Evolutionary conservation across 129 eudicot species (phyloP).

Genomic region (Ambrosia trifida): DNA sequence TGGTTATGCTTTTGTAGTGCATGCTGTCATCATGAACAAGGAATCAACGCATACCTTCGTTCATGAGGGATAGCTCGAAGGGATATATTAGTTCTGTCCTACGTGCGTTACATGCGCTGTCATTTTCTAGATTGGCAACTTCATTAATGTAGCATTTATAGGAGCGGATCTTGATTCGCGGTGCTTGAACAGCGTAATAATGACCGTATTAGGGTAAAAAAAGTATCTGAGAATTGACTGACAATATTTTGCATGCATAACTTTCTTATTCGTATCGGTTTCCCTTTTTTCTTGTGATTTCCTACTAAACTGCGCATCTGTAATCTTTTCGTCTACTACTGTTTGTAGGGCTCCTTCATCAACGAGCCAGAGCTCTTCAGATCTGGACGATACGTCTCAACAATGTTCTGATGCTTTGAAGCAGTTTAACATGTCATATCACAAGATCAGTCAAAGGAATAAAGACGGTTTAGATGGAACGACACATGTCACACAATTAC

Average conservation of each 20-base stretch:
- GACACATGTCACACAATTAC: conserved; percentile 64
- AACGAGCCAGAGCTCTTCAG: conserved; percentile 35
- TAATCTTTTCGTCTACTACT: conserved; percentile 12
- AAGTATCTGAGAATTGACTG: conserved; percentile 5
- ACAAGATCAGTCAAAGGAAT: conserved; percentile 53
- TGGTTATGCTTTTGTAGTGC: background rate
- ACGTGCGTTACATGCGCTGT: background rate
- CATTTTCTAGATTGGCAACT: conserved; percentile 20
- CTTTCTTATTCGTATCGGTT: conserved; percentile 17
- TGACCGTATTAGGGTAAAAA: background rate
- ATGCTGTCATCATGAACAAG: background rate
- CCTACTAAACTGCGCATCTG: background rate
- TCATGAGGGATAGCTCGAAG: too few relatives aligned
- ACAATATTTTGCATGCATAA: conserved; percentile 9
- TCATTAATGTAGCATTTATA: conserved; percentile 15
- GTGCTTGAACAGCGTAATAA: background rate
- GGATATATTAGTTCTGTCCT: too few relatives aligned
- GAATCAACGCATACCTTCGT: too few relatives aligned
- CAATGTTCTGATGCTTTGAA: conserved; percentile 47
- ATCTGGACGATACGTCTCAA: conserved; percentile 30
- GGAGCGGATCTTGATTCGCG: conserved; percentile 12
- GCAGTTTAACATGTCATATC: conserved; percentile 72
- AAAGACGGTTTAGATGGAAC: conserved; percentile 55
- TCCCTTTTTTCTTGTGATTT: conserved; percentile 2
- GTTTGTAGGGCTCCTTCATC: conserved; percentile 47